Conservation (phyloP, 1,284 basidiomycete species). For the Puccinia triticina region DNA sequence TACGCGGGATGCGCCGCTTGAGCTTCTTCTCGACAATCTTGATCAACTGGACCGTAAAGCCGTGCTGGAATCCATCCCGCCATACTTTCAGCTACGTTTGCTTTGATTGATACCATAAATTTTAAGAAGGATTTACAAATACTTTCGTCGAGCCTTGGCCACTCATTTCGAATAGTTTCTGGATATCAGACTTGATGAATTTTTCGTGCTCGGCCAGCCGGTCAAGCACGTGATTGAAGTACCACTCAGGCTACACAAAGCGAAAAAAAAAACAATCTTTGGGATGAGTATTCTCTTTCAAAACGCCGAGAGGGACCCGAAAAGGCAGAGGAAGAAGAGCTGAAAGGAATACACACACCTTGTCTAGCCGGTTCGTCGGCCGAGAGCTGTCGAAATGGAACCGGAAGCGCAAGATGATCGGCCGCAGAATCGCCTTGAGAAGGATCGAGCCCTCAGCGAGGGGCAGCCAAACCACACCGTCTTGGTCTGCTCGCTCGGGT, state of each 20-base stretch:
- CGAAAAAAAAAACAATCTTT: not conserved
- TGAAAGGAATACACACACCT: slow-evolving; percentile 58
- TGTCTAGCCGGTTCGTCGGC: slow-evolving; percentile 88
- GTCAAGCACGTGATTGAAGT: slow-evolving; percentile 85
- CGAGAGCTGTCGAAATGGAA: slow-evolving; percentile 90
- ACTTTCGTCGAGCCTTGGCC: slow-evolving; percentile 38
- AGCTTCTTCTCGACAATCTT: slow-evolving; percentile 65
- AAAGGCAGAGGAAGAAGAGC: not conserved
- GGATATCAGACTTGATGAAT: slow-evolving; percentile 31
- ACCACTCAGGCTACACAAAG: slow-evolving; percentile 80
- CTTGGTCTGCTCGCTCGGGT: not conserved
- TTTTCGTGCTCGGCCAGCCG: slow-evolving; percentile 61
- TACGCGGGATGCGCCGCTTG: slow-evolving; percentile 71
- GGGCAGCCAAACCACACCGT: slow-evolving; percentile 4
- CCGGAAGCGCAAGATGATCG: slow-evolving; percentile 83
- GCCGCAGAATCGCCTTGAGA: slow-evolving; percentile 79
- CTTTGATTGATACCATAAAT: not conserved
- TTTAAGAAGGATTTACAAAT: slow-evolving; percentile 55
- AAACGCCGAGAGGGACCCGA: not conserved
- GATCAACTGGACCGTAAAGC: slow-evolving; percentile 64
- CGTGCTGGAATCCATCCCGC: slow-evolving; percentile 65
- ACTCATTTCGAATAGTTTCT: slow-evolving; percentile 38
- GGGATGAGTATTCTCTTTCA: slow-evolving; percentile 21
- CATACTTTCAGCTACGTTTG: slow-evolving; percentile 25
- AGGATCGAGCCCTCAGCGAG: slow-evolving; percentile 13